Percentiles rank a stretch among this genome's conserved stretches.
These are phyloP conservation scores for Mycena albidolilacea DNA, from an alignment of 768 basidiomycete species.

Conservation along the genomic window DNA sequence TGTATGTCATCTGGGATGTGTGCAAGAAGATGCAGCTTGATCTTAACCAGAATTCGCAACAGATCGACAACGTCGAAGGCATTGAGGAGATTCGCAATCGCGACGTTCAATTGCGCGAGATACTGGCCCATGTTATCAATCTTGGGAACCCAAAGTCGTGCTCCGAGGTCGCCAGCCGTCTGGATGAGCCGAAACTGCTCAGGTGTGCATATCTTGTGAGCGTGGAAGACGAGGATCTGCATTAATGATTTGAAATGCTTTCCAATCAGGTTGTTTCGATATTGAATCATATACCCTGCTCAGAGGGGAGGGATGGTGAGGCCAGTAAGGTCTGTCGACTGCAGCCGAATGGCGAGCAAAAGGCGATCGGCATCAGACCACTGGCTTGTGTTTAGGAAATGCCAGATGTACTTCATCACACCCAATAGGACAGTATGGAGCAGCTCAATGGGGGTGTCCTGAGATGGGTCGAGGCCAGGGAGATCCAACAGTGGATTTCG, in stretches of 20 bases:
- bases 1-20: conserved; percentile 48
- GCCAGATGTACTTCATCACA: conserved; percentile 45
- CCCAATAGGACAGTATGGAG: too few relatives aligned
- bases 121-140: conserved; percentile 38
- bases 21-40: conserved; percentile 52
- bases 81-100: conserved; percentile 54
- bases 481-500: too few relatives aligned
- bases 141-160: conserved; percentile 50
- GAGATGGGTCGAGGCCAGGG: too few relatives aligned
- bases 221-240: conserved; percentile 23
- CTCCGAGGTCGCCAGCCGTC: conserved; percentile 41
- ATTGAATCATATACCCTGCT: conserved; percentile 42
- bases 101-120: conserved; percentile 36
- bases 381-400: conserved; percentile 18
- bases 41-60: conserved; percentile 47
- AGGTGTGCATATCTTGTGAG: conserved; percentile 43
- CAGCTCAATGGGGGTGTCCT: too few relatives aligned
- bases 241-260: conserved; percentile 53
- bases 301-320: conserved; percentile 35
- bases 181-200: conserved; percentile 44
- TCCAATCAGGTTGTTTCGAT: conserved; percentile 50
- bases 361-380: conserved; percentile 44
- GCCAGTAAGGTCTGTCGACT: conserved; percentile 43
- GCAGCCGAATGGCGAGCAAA: conserved; percentile 46
- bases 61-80: conserved; percentile 49